Evolutionary conservation across 192 early-diverging fungal species (phyloP).

Genomic region (Backusella luteola): DNA sequence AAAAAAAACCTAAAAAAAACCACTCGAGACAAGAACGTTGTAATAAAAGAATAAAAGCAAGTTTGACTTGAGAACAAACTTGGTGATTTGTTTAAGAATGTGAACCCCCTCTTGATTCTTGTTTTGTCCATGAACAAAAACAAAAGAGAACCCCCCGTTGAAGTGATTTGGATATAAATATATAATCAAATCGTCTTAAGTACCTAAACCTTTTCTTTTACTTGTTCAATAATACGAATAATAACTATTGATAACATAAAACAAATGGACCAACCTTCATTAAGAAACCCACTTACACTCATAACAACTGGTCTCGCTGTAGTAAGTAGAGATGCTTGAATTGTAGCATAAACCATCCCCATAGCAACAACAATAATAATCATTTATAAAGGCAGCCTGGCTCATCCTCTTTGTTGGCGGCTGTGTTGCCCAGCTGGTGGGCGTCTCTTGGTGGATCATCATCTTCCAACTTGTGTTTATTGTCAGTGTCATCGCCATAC

Average conservation of each 20-base stretch:
- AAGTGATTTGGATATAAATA: neutral
- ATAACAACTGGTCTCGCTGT: neutral
- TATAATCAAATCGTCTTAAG: neutral
- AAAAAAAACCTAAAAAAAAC: too few species aligned
- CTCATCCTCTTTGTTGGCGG: constrained; percentile 28
- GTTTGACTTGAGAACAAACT: neutral
- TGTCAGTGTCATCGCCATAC: neutral
- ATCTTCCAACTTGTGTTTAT: constrained; percentile 26
- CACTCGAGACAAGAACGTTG: too few species aligned
- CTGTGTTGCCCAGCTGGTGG: constrained; percentile 10
- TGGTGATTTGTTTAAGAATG: neutral
- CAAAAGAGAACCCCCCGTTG: neutral
- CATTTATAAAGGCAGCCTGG: constrained; percentile 26
- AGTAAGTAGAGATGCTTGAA: neutral
- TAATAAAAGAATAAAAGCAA: neutral
- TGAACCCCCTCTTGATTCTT: neutral
- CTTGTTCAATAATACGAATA: neutral
- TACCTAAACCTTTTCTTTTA: neutral
- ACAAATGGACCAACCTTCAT: neutral
- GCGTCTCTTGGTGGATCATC: constrained; percentile 33
- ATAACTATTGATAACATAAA: neutral
- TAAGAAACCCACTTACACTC: constrained; percentile 1
- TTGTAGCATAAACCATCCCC: neutral
- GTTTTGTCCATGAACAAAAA: neutral
- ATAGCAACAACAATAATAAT: neutral